Base-by-base conservation (phyloP, 257 asterid species). In the Handroanthus guayacan region DNA sequence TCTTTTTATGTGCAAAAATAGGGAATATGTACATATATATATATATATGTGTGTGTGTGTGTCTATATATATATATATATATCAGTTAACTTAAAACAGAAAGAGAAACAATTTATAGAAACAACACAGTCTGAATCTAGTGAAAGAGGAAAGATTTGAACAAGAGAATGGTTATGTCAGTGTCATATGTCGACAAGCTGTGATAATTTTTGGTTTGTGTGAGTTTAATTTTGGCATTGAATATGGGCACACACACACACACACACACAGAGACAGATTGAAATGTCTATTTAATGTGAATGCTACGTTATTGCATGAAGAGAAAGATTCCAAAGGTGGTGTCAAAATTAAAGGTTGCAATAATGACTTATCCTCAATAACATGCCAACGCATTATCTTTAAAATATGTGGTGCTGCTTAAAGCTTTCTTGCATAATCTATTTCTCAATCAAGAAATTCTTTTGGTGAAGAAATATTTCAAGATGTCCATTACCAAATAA, bases 351-450 rank as follows among this genome's bases (percentile, higher is more conserved):
- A 31, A 16, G 11, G 31, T 78, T 67, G 37, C 55, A 44, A 67
- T 71, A 66, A 75, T 79, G 77, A 67, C 69, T 58, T 44, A 69
- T 79, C 74, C n/a, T 75, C 80, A 80, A 20, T 76, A 76, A 71
- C 31, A 79, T 79, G 77, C 25, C 76, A 75, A 52, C 14, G 18
- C 74, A 71, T 79, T 82, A 67, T 78, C 79, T 70, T 38, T 45
- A 37, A 47, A 74, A 67, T 75, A 55, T 79, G 84, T 75, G 84
- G 86, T 68, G 76, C 75, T 82, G 72, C 71, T 74, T 51, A 9
- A 25, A 3, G 11, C 48, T 16, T 6, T 57, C 3, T 20, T 9
- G 9, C 50, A 52, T 25, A 60, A 36, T 43, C 38, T 37, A 2
- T 43, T 60, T 68, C 70, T 70, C 45, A 34, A 25, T 61, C 75